phyloP scores from a whole-genome alignment of 2,329 filamentous ascomycete species.

The Exophiala dermatitidis region DNA sequence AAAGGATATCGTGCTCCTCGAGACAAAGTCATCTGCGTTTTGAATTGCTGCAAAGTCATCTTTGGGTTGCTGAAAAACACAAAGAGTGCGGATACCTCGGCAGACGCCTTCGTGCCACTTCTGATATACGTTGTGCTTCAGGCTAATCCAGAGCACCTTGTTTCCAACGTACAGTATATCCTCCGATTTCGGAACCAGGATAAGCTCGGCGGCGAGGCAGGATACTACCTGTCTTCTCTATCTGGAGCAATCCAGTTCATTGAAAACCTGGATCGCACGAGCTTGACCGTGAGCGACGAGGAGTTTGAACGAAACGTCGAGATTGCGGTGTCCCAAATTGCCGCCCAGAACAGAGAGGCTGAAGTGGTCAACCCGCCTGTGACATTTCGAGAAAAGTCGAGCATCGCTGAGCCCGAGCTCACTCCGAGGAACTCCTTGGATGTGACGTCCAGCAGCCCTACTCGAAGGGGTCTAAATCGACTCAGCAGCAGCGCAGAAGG shows the following conservation, averaged over 20 bases:
- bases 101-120: constrained; percentile 90
- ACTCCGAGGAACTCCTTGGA: constrained; percentile 55
- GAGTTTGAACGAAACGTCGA: constrained; percentile 98
- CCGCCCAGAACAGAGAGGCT: constrained; percentile 69
- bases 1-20: constrained; percentile 93
- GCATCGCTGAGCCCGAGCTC: constrained; percentile 49
- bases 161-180: constrained; percentile 98
- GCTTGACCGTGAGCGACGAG: constrained; percentile 83
- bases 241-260: constrained; percentile 87
- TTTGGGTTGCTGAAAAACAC: constrained; percentile 89
- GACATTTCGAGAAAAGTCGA: constrained; percentile 41
- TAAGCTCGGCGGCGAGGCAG: constrained; percentile 92
- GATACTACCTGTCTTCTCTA: constrained; percentile 93
- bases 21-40: constrained; percentile 95
- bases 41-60: constrained; percentile 99
- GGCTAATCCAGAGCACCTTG: constrained; percentile 88
- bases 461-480: constrained; percentile 27
- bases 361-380: constrained; percentile 36
- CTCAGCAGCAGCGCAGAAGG: constrained; percentile 42
- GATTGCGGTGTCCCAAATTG: constrained; percentile 87
- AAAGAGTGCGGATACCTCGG: constrained; percentile 79
- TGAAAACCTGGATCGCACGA: constrained; percentile 90
- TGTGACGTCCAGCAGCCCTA: constrained; percentile 45
- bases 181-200: constrained; percentile 95
- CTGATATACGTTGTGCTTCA: constrained; percentile 94